Evolutionary conservation across 2,329 filamentous ascomycete genomes (phyloP).

Genomic region (Epichloe elymi): DNA sequence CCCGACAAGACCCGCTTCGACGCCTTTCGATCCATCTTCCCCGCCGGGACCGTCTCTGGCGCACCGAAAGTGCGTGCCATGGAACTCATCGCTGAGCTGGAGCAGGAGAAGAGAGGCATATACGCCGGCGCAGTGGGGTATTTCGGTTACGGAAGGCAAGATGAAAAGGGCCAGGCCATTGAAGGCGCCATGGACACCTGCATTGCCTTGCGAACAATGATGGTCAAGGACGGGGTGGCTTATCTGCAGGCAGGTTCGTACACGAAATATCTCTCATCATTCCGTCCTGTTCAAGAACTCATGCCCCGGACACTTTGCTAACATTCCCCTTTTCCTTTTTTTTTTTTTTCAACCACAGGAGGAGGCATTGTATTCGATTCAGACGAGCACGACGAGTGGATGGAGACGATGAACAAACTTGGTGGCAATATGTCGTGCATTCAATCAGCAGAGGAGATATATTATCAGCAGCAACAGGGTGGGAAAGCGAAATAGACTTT

Average conservation of each 20-base stretch:
- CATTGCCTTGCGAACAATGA: constrained; percentile 77
- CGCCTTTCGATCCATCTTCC: constrained; percentile 92
- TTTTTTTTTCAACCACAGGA: constrained; percentile 23
- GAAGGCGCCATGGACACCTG: constrained; percentile 89
- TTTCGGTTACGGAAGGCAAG: constrained; percentile 74
- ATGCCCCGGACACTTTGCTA: background rate
- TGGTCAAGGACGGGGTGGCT: constrained; percentile 79
- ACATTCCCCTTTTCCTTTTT: background rate
- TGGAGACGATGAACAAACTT: constrained; percentile 92
- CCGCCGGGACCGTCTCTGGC: constrained; percentile 87
- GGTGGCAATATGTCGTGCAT: constrained; percentile 84
- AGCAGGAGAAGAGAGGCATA: constrained; percentile 84
- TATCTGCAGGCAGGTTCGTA: constrained; percentile 67
- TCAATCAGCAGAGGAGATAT: constrained; percentile 63
- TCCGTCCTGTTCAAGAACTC: no score
- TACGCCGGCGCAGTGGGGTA: constrained; percentile 96
- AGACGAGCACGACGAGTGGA: constrained; percentile 82
- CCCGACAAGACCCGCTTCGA: constrained; percentile 81
- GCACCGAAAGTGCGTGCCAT: constrained; percentile 94
- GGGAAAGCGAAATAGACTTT: background rate
- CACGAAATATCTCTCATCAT: background rate
- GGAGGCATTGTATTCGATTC: constrained; percentile 93
- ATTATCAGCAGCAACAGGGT: constrained; percentile 23
- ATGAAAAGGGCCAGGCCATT: constrained; percentile 44
- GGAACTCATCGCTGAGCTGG: constrained; percentile 91